Evolutionary conservation across 1,139 yeast species (phyloP), one percentile per base, ranked within the genome.

Genomic region (Barnettozyma hawaiiensis): DNA sequence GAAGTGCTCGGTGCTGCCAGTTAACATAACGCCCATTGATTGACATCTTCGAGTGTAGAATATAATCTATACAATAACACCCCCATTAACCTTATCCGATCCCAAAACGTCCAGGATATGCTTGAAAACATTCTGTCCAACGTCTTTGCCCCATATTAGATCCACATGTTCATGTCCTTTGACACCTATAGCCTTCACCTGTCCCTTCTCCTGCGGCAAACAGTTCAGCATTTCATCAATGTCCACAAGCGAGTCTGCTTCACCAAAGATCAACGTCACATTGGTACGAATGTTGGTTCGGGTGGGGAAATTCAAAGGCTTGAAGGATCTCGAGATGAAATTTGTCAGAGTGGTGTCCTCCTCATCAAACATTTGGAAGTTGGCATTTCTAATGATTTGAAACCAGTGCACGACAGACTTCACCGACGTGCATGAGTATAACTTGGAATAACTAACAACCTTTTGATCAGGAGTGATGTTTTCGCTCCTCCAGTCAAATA

Each of bases 361-460:
- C 47, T 86, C 96, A 55, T 83, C 90, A 63, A 80, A 90, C 95
- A 90, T 83, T 62, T 87, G 96, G 61, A 90, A 89, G 41, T 78
- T 76, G 35, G 78, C 78, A n/a, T 85, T 71, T 37, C 85, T 70
- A 49, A 90, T 84, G 44, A 90, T 87, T 64, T 90, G 97, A 61
- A 90, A 90, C 97, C 97, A 90, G 64, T 90, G 97, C 28, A 89
- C 97, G 39, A 87, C 92, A 20, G 86, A 78, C 62, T 90, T 90
- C 36, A 89, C 97, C 4, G 94, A 81, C 0, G 97, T 87, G 21
- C 95, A 85, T 2, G 95, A 85, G 64, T 89, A 90, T 42, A 90
- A 67, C 62, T 90, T 96, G 20, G 86, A 78, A 62, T 85, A 90
- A 31, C 87, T 75, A 24, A 85, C 75, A 42, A 81, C 64, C 58